Conservation (phyloP, 78 protist genomes). For the Dictyostelium capitatum region DNA sequence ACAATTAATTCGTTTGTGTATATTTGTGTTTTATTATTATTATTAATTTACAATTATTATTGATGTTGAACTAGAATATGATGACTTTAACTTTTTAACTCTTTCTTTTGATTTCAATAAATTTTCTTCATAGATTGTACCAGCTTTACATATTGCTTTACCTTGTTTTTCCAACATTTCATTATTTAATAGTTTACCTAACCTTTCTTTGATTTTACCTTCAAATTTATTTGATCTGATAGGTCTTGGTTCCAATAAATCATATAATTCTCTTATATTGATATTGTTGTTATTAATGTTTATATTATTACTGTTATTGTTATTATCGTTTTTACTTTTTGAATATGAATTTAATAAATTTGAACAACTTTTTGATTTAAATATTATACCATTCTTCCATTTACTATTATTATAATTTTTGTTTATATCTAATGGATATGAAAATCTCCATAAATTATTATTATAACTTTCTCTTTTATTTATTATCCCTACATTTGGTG, state of each 20-base stretch:
- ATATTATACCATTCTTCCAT: constrained; percentile 34
- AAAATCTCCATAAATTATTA: constrained; percentile 37
- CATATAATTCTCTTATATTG: not conserved
- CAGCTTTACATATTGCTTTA: constrained; percentile 61
- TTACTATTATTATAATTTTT: not conserved
- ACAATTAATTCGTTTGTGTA: not conserved
- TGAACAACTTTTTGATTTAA: not conserved
- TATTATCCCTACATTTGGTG: not conserved
- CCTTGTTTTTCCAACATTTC: constrained; percentile 61
- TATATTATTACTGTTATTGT: not conserved
- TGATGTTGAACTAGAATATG: not conserved
- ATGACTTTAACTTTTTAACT: constrained; percentile 13
- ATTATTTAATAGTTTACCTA: constrained; percentile 53
- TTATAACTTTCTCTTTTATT: not conserved
- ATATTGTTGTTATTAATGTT: not conserved
- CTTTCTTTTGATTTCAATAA: constrained; percentile 8
- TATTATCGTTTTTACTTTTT: not conserved
- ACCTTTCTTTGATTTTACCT: constrained; percentile 44
- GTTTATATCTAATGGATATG: constrained; percentile 15
- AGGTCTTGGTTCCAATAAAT: constrained; percentile 55
- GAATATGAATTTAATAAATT: constrained; percentile 7
- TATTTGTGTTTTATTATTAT: not conserved
- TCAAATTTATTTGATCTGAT: not conserved
- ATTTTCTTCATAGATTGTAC: constrained; percentile 27
- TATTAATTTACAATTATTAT: constrained; percentile 25